These are phyloP conservation scores for Trichophyton benhamiae DNA, from an alignment of 2,329 filamentous ascomycete species.

Conservation along the genomic window DNA sequence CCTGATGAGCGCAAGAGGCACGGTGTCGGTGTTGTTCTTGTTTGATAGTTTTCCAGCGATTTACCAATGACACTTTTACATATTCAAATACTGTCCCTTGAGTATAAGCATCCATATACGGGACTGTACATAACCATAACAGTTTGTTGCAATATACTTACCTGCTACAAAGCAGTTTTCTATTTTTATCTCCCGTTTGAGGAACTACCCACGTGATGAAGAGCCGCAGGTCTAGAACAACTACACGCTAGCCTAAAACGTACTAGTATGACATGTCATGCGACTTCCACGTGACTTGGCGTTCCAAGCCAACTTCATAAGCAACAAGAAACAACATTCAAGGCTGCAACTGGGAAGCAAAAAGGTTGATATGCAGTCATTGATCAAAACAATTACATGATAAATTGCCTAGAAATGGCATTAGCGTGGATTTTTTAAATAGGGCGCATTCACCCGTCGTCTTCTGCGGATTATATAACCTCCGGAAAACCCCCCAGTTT, in stretches of 20 bases:
- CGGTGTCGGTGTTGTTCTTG: conserved; percentile 81
- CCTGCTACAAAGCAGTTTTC: too few relatives aligned
- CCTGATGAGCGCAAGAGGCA: conserved; percentile 67
- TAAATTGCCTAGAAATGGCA: too few relatives aligned
- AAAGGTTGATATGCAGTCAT: not conserved
- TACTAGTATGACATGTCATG: not conserved
- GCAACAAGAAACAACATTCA: not conserved
- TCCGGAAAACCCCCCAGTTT: too few relatives aligned
- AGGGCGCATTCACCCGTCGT: not conserved
- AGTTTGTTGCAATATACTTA: too few relatives aligned
- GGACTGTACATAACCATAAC: too few relatives aligned
- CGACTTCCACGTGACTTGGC: not conserved
- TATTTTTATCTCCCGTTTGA: not conserved
- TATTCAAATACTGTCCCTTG: not conserved
- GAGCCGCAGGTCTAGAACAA: not conserved
- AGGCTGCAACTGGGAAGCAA: not conserved
- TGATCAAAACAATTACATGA: not conserved
- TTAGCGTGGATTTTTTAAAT: too few relatives aligned
- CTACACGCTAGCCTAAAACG: not conserved
- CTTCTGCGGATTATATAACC: not conserved
- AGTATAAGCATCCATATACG: not conserved
- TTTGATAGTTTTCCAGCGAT: conserved; percentile 32
- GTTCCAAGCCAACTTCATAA: not conserved
- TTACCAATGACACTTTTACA: not conserved
- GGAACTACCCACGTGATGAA: not conserved